Percentiles rank a stretch among this genome's conserved stretches.
Conservation (phyloP, 176 grass and related monocot species). For the Rhynchospora pubera region DNA sequence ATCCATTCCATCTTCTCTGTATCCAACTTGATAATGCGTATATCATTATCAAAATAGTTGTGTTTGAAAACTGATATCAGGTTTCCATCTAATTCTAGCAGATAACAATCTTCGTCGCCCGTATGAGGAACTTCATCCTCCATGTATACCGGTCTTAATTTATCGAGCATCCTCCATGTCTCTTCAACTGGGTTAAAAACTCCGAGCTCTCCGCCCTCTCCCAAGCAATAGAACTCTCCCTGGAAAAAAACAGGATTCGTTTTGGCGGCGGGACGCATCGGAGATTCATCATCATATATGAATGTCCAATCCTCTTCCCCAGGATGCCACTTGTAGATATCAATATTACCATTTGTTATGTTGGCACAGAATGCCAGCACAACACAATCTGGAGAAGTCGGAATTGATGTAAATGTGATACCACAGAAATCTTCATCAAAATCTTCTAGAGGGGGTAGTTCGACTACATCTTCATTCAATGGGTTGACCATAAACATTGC, state of each 20-base stretch:
- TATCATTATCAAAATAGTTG: not conserved
- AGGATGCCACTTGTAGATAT: not conserved
- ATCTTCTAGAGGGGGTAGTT: not conserved
- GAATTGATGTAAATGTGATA: not conserved
- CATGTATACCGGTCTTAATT: not conserved
- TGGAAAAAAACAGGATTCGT: slow-evolving; percentile 16
- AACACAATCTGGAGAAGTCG: not conserved
- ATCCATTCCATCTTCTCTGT: not conserved
- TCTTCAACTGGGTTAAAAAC: slow-evolving; percentile 10
- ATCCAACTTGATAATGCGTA: slow-evolving; percentile 5
- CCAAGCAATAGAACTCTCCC: slow-evolving; percentile 17
- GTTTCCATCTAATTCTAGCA: not conserved
- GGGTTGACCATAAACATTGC: not conserved
- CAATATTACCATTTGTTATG: not conserved
- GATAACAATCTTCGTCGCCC: not conserved
- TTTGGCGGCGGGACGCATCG: not conserved
- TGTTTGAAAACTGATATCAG: not conserved
- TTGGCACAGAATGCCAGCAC: not conserved
- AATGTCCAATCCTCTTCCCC: not conserved
- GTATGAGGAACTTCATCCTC: not conserved
- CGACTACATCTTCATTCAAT: not conserved
- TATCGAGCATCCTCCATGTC: slow-evolving; percentile 28
- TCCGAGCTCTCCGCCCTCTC: not conserved
- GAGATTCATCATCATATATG: not conserved
- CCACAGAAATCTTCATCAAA: not conserved